These are phyloP conservation scores for Cladochytrium replicatum DNA, from an alignment of 192 early-diverging fungal genomes.

Conservation along the genomic window DNA sequence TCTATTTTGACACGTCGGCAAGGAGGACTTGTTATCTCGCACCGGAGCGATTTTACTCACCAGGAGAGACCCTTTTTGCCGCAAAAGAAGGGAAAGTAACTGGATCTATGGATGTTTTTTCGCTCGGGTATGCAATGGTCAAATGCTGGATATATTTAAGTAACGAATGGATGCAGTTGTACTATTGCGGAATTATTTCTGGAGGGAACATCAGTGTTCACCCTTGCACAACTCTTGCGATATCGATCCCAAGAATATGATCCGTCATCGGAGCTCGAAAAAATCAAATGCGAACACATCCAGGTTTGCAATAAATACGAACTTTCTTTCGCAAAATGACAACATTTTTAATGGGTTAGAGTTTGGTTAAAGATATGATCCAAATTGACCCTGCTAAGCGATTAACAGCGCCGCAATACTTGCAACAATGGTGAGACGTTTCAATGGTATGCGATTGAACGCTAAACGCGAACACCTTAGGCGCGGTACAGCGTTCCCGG, in stretches of 20 bases:
- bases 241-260: conserved; percentile 75
- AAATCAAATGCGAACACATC: conserved; percentile 74
- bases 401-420: conserved; percentile 61
- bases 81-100: conserved; percentile 26
- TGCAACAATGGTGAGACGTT: conserved; percentile 54
- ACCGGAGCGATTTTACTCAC: conserved; percentile 86
- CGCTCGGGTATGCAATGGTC: conserved; percentile 56
- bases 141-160: too few relatives aligned
- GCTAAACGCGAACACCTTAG: conserved; percentile 18
- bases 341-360: conserved; percentile 28
- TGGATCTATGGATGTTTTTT: conserved; percentile 94
- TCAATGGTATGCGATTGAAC: too few relatives aligned
- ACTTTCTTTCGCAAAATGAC: too few relatives aligned
- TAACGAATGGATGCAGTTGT: conserved; percentile 18
- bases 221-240: conserved; percentile 81
- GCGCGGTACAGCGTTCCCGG: conserved; percentile 65
- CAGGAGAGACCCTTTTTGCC: conserved; percentile 32
- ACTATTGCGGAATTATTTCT: conserved; percentile 87
- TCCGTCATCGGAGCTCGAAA: conserved; percentile 57
- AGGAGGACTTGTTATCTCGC: conserved; percentile 89
- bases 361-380: conserved; percentile 79
- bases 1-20: conserved; percentile 89
- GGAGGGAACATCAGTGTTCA: conserved; percentile 87
- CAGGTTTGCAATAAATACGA: conserved; percentile 28
- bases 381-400: conserved; percentile 68